Evolutionary conservation across 495 filamentous ascomycete genomes (phyloP), one percentile per base, ranked within the genome.

Genomic region (Hypoxylon subgilvum): DNA sequence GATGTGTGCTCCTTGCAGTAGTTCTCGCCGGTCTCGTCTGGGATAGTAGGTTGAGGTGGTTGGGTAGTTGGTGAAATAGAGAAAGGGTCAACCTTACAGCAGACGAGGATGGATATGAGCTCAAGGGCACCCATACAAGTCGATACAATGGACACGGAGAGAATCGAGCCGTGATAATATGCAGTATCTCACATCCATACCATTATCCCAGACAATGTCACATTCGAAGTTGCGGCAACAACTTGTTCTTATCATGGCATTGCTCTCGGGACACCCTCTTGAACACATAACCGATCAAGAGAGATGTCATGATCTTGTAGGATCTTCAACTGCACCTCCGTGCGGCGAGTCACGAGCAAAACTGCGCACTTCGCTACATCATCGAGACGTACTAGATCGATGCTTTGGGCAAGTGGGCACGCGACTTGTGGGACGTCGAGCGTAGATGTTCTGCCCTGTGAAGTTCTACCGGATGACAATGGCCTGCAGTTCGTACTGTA

Each of bases 351-450:
- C 23, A 21, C 14, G 21, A 41, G 9, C 23, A 41, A 12, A 32
- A 39, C 32, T 38, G 19, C 45, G 46, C 46, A 25, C 41, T 38
- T 34, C 22, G 23, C 32, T 34, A 51, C 32, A 45, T 51, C 32
- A 57, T 46, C 40, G 41, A 42, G 34, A 52, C 38, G 32, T 17
- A 27, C 44, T 5, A 42, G 34, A 23, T n/a, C 23, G 9, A 42
- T 31, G 34, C 5, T 36, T 57, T 52, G 22, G 47, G 52, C 38
- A 44, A 50, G 28, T 57, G 42, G 28, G 42, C 53, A 63, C 59
- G 59, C 40, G 59, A 52, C 39, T 25, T n/a, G n/a, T 38, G 28
- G 6, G 25, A 10, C 40, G 32, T 23, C 22, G 5, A n/a, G 19
- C 10, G 36, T 23, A 10, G 23, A 17, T 18, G 43, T 39, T 58